A percentile compares a stretch with the other conserved stretches of the same genome.
Evolutionary conservation across 176 grass and related monocot species (phyloP).

Genomic region (Chloris gayana): DNA sequence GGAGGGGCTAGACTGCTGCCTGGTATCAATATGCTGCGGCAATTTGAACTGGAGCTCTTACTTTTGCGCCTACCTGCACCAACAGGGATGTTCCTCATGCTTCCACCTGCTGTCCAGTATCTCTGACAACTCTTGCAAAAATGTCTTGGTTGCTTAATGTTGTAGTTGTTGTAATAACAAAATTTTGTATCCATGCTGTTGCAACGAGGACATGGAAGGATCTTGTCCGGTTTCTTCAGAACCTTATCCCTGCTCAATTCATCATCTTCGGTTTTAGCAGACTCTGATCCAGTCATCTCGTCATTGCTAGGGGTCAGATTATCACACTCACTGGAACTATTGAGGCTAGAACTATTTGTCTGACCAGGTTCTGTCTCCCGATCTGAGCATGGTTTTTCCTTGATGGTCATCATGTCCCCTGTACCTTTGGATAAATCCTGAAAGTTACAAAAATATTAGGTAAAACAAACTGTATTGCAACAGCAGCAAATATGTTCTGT

Average conservation of each 20-base stretch:
- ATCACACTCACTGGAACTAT: conserved; percentile 47
- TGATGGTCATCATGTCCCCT: conserved; percentile 24
- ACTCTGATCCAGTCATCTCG: conserved; percentile 40
- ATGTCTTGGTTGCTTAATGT: conserved; percentile 83
- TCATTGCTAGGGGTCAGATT: conserved; percentile 26
- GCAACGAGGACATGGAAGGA: conserved; percentile 74
- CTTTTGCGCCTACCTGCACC: conserved; percentile 90
- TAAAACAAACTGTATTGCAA: conserved; percentile 34
- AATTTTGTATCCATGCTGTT: conserved; percentile 80
- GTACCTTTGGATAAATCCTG: conserved; percentile 48
- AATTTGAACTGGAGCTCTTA: conserved; percentile 62
- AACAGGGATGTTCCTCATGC: conserved; percentile 91
- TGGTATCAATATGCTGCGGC: conserved; percentile 48
- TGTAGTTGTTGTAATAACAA: conserved; percentile 87
- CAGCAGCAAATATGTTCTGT: neutral
- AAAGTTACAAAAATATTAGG: conserved; percentile 11
- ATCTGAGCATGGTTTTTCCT: conserved; percentile 24
- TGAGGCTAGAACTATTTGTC: conserved; percentile 44
- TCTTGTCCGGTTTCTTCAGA: conserved; percentile 86
- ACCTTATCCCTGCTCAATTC: conserved; percentile 39
- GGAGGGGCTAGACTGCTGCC: conserved; percentile 36
- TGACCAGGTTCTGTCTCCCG: conserved; percentile 35
- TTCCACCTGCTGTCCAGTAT: conserved; percentile 97
- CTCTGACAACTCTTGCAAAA: conserved; percentile 97
- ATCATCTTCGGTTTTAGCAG: conserved; percentile 1